Conservation (phyloP, 805 yeast species). For the Schwanniomyces sp. region DNA sequence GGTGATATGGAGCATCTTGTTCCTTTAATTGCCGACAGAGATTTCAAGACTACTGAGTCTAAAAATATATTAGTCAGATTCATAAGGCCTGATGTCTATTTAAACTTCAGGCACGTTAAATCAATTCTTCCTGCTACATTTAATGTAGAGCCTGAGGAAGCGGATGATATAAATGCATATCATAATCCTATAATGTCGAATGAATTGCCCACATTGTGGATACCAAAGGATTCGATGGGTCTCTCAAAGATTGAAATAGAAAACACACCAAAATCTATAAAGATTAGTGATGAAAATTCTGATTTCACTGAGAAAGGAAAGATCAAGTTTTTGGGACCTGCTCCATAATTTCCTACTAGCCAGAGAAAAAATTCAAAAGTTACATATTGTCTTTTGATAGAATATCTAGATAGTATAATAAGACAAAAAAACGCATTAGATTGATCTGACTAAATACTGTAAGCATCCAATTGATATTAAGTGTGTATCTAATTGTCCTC, state of each 20-base stretch:
- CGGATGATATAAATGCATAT: constrained; percentile 63
- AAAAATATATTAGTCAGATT: constrained; percentile 48
- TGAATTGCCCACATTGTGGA: constrained; percentile 79
- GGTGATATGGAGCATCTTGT: constrained; percentile 12
- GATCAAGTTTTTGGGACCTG: constrained; percentile 25
- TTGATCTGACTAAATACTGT: too few species aligned
- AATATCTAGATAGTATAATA: too few species aligned
- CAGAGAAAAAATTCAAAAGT: background rate
- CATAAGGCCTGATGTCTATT: constrained; percentile 62
- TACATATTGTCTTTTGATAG: too few species aligned
- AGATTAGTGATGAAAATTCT: constrained; percentile 69
- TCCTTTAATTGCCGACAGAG: constrained; percentile 76
- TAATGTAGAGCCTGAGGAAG: constrained; percentile 36
- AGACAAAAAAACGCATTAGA: too few species aligned
- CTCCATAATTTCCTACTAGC: background rate
- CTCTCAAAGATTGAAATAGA: constrained; percentile 62
- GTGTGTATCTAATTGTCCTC: too few species aligned
- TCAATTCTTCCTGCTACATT: constrained; percentile 34
- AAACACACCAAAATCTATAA: constrained; percentile 53
- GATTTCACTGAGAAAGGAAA: constrained; percentile 42
- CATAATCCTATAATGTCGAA: constrained; percentile 73
- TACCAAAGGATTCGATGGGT: constrained; percentile 88
- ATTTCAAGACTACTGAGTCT: constrained; percentile 32
- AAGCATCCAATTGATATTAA: background rate
- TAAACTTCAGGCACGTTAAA: constrained; percentile 40